Evolutionary conservation across 805 yeast genomes (phyloP).

Genomic region (Candida insectorum): DNA sequence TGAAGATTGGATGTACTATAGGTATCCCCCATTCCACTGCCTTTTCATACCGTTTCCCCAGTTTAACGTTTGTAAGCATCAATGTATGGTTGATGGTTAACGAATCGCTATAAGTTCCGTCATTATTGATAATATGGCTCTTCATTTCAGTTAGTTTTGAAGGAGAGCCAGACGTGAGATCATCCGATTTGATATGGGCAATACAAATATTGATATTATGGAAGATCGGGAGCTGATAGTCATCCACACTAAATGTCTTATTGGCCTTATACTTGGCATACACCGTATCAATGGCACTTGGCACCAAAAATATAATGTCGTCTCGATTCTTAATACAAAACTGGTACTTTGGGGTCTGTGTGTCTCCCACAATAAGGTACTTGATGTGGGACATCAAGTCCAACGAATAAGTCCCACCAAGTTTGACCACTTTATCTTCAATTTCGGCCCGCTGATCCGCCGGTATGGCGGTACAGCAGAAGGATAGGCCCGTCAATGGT

Average conservation of each 20-base stretch:
- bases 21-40: slow-evolving; percentile 54
- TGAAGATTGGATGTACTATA: slow-evolving; percentile 50
- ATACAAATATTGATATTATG: slow-evolving; percentile 44
- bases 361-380: slow-evolving; percentile 56
- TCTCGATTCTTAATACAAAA: slow-evolving; percentile 48
- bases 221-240: slow-evolving; percentile 40
- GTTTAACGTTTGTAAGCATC: slow-evolving; percentile 47
- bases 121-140: slow-evolving; percentile 35
- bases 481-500: slow-evolving; percentile 47
- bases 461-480: slow-evolving; percentile 56
- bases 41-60: slow-evolving; percentile 51
- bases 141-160: slow-evolving; percentile 6
- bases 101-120: slow-evolving; percentile 52
- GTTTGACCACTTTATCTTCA: slow-evolving; percentile 41
- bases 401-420: slow-evolving; percentile 59
- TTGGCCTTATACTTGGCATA: slow-evolving; percentile 48
- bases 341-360: slow-evolving; percentile 52
- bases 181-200: slow-evolving; percentile 29
- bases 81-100: slow-evolving; percentile 42
- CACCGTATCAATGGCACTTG: slow-evolving; percentile 42
- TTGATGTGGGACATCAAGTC: slow-evolving; percentile 62
- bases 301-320: slow-evolving; percentile 56
- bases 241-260: not conserved
- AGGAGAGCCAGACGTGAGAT: not conserved
- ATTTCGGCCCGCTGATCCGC: slow-evolving; percentile 39